Evolutionary conservation across 2,329 filamentous ascomycete genomes (phyloP).

Genomic region (Neofusicoccum cordaticola): DNA sequence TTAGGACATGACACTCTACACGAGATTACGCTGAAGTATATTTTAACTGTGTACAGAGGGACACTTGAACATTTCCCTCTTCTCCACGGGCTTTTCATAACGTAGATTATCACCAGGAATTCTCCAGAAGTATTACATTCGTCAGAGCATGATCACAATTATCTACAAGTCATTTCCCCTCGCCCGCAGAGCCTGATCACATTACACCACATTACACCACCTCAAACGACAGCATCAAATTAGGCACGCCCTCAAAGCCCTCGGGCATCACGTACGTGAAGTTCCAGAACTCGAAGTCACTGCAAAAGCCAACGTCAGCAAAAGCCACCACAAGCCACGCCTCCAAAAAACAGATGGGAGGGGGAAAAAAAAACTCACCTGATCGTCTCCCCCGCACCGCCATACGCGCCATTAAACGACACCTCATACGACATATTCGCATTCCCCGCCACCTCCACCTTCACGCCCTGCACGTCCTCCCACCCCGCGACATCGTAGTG

Average conservation of each 20-base stretch:
- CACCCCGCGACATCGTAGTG: conserved; percentile 47
- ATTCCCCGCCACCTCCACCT: conserved; percentile 47
- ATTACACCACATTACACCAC: not conserved
- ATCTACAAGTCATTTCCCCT: no score
- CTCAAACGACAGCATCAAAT: conserved; percentile 27
- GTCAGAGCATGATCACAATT: no score
- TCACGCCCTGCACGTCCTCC: conserved; percentile 50
- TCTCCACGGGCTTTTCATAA: no score
- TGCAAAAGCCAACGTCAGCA: conserved; percentile 13
- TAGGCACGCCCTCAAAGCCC: conserved; percentile 26
- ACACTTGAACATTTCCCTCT: no score
- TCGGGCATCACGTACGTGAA: conserved; percentile 40
- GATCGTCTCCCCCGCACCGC: conserved; percentile 35
- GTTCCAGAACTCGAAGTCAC: conserved; percentile 43
- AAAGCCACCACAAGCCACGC: no score
- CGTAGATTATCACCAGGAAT: no score
- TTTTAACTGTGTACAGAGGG: no score
- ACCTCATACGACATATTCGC: conserved; percentile 41
- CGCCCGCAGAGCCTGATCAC: no score
- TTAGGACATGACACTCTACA: no score
- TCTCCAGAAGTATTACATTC: no score
- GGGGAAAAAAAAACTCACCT: conserved; percentile 30
- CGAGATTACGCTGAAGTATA: no score
- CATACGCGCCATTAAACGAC: conserved; percentile 44
- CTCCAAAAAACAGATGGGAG: no score